Conservation (phyloP, 495 filamentous ascomycete genomes). For the Opeltia flavorubescens region DNA sequence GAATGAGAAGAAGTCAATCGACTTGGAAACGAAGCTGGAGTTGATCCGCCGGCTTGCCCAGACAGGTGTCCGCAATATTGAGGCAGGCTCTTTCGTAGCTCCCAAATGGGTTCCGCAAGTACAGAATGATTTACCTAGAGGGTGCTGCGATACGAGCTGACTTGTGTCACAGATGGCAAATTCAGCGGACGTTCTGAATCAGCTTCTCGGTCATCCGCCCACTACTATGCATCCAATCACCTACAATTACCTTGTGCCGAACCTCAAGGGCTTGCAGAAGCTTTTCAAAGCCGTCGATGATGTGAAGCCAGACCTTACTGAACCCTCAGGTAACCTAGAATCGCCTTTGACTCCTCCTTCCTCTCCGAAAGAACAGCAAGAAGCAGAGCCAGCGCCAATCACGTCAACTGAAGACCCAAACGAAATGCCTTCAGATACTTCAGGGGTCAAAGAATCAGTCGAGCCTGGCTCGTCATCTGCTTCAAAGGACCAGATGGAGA, state of each 20-base stretch:
- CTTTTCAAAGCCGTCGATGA: conserved; percentile 22
- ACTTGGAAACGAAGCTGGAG: conserved; percentile 72
- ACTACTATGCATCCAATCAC: conserved; percentile 49
- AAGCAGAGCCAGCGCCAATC: conserved; percentile 25
- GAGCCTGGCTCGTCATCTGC: conserved; percentile 15
- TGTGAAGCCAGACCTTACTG: conserved; percentile 13
- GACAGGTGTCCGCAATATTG: conserved; percentile 75
- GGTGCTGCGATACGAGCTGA: neutral
- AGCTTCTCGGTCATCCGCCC: conserved; percentile 49
- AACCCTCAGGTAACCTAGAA: conserved; percentile 19
- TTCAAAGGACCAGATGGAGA: conserved; percentile 41
- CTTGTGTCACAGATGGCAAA: conserved; percentile 95
- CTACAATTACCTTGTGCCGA: conserved; percentile 91
- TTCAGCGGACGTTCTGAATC: conserved; percentile 65
- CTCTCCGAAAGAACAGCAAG: conserved; percentile 9
- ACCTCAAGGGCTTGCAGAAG: conserved; percentile 61
- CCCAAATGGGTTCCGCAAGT: conserved; percentile 99
- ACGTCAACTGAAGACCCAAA: conserved; percentile 27
- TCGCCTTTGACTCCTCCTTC: conserved; percentile 15
- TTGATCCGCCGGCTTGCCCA: conserved; percentile 66
- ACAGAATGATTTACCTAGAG: conserved; percentile 12
- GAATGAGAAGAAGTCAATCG: conserved; percentile 79
- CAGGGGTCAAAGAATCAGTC: conserved; percentile 1
- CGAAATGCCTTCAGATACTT: conserved; percentile 22
- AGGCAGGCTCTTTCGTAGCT: conserved; percentile 88